Conservation (phyloP, 2,329 filamentous ascomycete genomes). For the Colletotrichum graminicola region DNA sequence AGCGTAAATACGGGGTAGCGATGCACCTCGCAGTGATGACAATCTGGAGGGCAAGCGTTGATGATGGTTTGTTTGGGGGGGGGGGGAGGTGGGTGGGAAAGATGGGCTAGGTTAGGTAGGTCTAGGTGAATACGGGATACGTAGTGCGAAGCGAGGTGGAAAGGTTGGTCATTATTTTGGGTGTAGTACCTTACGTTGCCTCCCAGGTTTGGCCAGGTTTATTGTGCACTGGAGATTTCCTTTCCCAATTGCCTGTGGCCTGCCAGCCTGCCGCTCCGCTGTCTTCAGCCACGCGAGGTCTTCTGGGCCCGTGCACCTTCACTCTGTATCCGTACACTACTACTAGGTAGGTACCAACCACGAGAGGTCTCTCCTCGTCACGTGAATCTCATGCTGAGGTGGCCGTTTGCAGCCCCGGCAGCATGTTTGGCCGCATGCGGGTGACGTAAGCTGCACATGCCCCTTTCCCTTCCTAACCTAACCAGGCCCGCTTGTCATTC, state of each 20-base stretch:
- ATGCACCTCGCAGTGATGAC: slow-evolving; percentile 44
- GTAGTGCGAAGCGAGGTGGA: slow-evolving; percentile 38
- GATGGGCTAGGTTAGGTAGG: slow-evolving; percentile 25
- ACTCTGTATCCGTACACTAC: background rate
- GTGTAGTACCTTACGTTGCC: slow-evolving; percentile 2
- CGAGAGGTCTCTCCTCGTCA: slow-evolving; percentile 1
- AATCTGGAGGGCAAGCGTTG: slow-evolving; percentile 44
- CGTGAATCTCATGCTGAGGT: slow-evolving; percentile 34
- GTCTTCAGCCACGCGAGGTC: slow-evolving; percentile 24
- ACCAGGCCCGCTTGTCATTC: background rate
- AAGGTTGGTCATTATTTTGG: slow-evolving; percentile 30
- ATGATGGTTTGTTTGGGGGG: slow-evolving; percentile 39
- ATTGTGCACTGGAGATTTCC: slow-evolving; percentile 7
- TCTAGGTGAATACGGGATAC: slow-evolving; percentile 29
- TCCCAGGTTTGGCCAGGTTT: slow-evolving; percentile 10
- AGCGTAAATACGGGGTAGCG: slow-evolving; percentile 22
- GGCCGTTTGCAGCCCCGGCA: slow-evolving; percentile 28
- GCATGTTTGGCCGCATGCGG: slow-evolving; percentile 35
- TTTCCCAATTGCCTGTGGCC: slow-evolving; percentile 1
- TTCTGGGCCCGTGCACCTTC: slow-evolving; percentile 12
- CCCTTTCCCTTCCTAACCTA: no score
- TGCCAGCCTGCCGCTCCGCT: slow-evolving; percentile 11
- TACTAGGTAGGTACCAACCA: no score
- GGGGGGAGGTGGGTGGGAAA: slow-evolving; percentile 34
- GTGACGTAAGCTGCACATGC: slow-evolving; percentile 19